Conservation (phyloP, 371 early-diverging fungal species). For the Dichotomocladium elegans region DNA sequence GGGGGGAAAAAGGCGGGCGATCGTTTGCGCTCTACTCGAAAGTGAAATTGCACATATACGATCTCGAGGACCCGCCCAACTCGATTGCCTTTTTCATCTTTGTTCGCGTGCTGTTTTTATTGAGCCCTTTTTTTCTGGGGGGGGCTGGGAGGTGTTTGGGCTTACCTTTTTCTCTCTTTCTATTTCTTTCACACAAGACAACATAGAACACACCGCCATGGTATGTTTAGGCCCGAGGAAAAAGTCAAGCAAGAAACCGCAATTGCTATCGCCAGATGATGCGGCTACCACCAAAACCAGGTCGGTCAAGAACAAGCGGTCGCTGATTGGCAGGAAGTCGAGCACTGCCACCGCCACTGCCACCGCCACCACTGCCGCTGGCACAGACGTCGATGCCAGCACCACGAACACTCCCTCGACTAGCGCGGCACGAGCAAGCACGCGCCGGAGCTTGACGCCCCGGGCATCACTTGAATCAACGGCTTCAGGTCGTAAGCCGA, state of each 20-base stretch:
- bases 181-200: too few relatives aligned
- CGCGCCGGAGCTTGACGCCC: neutral
- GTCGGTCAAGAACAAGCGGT: conserved; percentile 9
- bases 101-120: too few relatives aligned
- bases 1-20: too few relatives aligned
- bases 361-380: neutral
- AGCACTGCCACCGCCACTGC: neutral
- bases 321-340: neutral
- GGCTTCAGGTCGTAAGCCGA: conserved; percentile 4
- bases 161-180: too few relatives aligned
- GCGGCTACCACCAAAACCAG: neutral
- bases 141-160: too few relatives aligned
- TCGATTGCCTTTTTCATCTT: too few relatives aligned
- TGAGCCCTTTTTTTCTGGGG: too few relatives aligned
- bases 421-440: neutral
- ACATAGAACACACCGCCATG: too few relatives aligned
- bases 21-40: too few relatives aligned
- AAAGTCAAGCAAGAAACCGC: conserved; percentile 20
- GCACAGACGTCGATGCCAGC: too few relatives aligned
- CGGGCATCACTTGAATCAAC: neutral
- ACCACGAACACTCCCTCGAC: conserved; percentile 1
- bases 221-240: conserved; percentile 32
- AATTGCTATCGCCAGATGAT: conserved; percentile 16
- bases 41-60: too few relatives aligned
- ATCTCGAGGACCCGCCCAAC: too few relatives aligned